Conservation (phyloP, 139 green algal genomes). For the Bryopsis sp. region DNA sequence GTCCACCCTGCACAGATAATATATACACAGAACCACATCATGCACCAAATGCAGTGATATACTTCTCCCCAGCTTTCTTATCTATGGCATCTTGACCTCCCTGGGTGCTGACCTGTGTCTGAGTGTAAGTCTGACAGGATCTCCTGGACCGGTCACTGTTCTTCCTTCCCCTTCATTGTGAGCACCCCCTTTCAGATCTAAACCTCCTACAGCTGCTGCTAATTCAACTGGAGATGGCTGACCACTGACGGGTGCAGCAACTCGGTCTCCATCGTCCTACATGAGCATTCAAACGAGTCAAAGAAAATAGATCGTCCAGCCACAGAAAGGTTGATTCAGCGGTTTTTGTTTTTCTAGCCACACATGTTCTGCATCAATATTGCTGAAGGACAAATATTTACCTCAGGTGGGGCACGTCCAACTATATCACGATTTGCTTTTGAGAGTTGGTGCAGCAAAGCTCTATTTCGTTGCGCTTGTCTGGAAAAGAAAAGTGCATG, state of each 20-base stretch:
- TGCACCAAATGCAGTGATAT: too few relatives aligned
- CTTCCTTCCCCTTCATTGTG: not conserved
- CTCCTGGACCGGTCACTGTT: constrained; percentile 13
- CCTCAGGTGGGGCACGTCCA: too few relatives aligned
- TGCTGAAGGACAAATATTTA: too few relatives aligned
- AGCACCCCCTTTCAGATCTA: constrained; percentile 4
- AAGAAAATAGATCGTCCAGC: too few relatives aligned
- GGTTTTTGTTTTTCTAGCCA: too few relatives aligned
- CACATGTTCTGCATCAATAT: too few relatives aligned
- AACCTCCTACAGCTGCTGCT: constrained; percentile 15
- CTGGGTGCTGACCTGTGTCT: constrained; percentile 3
- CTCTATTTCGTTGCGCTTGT: not conserved
- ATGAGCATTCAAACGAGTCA: too few relatives aligned
- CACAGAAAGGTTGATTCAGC: too few relatives aligned
- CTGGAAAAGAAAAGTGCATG: not conserved
- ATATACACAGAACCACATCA: not conserved
- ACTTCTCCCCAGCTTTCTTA: too few relatives aligned
- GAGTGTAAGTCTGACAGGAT: constrained; percentile 9
- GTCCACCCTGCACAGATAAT: constrained; percentile 5
- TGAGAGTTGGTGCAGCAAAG: too few relatives aligned
- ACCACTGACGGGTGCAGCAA: not conserved
- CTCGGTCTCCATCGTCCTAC: not conserved
- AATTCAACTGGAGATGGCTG: constrained; percentile 3
- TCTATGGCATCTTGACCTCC: not conserved
- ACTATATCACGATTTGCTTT: too few relatives aligned